These are phyloP conservation scores for Colletotrichum lindemuthianum DNA, from an alignment of 2,329 filamentous ascomycete species.

Conservation along the genomic window DNA sequence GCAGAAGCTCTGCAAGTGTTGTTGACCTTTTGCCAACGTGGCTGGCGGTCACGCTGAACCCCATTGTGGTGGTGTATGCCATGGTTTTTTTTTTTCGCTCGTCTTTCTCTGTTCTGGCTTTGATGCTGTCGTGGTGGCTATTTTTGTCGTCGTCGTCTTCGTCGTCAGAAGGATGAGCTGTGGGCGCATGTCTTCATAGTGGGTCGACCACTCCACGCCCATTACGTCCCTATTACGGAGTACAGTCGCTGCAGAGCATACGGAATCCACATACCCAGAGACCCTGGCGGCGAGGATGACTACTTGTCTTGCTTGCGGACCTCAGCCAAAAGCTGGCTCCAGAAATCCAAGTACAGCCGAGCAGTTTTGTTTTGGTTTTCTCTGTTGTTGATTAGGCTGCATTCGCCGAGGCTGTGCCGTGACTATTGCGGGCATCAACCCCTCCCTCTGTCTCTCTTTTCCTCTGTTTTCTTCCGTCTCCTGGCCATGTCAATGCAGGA, in stretches of 20 bases:
- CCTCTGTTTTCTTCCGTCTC: too few relatives aligned
- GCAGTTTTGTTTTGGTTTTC: background rate
- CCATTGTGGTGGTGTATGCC: background rate
- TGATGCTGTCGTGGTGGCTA: background rate
- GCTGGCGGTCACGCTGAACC: background rate
- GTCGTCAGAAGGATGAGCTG: background rate
- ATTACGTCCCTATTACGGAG: constrained; percentile 29
- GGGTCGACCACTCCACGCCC: constrained; percentile 30
- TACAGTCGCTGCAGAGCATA: too few relatives aligned
- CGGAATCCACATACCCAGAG: background rate
- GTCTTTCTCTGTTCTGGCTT: background rate
- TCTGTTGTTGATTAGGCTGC: background rate
- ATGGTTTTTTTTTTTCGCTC: background rate
- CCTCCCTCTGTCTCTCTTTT: too few relatives aligned
- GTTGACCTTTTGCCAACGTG: constrained; percentile 1
- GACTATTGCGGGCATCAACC: too few relatives aligned
- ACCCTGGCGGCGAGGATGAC: background rate
- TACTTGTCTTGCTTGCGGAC: too few relatives aligned
- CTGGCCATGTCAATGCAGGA: background rate
- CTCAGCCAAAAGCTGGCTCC: constrained; percentile 5
- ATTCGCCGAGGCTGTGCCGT: constrained; percentile 24
- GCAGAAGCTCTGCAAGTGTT: constrained; percentile 32
- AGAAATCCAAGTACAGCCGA: background rate
- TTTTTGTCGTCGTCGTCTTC: background rate
- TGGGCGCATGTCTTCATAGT: constrained; percentile 12